These are phyloP conservation scores for Scedosporium dehoogii DNA, from an alignment of 2,329 filamentous ascomycete genomes.

Conservation along the genomic window DNA sequence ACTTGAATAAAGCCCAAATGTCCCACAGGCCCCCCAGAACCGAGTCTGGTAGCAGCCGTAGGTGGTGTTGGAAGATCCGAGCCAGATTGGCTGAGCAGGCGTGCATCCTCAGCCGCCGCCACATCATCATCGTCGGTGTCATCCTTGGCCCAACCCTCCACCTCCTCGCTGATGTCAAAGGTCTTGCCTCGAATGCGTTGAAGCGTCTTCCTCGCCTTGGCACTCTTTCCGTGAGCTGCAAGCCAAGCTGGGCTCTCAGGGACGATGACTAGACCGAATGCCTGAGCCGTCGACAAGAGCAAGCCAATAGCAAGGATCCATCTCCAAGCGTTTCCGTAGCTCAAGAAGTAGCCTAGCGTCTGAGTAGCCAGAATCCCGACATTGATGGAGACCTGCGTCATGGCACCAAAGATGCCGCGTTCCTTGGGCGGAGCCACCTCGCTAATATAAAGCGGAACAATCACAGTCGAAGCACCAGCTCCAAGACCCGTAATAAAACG, in stretches of 20 bases:
- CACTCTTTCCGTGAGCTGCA: constrained; percentile 53
- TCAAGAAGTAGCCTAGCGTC: constrained; percentile 77
- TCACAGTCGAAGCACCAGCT: constrained; percentile 81
- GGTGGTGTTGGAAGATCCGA: not conserved
- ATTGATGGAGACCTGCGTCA: constrained; percentile 93
- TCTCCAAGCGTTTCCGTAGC: constrained; percentile 70
- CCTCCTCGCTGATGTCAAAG: constrained; percentile 64
- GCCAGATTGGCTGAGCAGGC: constrained; percentile 41
- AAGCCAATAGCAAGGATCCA: constrained; percentile 69
- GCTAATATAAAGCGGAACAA: constrained; percentile 89
- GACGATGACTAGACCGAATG: constrained; percentile 61
- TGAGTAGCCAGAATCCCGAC: constrained; percentile 80
- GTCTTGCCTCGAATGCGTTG: constrained; percentile 64
- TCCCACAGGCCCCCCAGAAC: constrained; percentile 8
- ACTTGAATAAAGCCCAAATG: constrained; percentile 56
- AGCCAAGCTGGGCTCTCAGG: constrained; percentile 86
- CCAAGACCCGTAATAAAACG: constrained; percentile 73
- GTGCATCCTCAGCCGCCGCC: constrained; percentile 54
- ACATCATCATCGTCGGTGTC: constrained; percentile 21
- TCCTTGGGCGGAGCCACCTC: constrained; percentile 71
- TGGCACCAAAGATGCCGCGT: constrained; percentile 68
- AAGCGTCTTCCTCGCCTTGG: constrained; percentile 56
- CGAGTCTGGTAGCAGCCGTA: constrained; percentile 15
- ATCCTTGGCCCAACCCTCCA: constrained; percentile 40
- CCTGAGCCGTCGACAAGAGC: constrained; percentile 56